phyloP scores from a whole-genome alignment of 2,329 filamentous ascomycete genomes.

The Graphilbum fragrans region DNA sequence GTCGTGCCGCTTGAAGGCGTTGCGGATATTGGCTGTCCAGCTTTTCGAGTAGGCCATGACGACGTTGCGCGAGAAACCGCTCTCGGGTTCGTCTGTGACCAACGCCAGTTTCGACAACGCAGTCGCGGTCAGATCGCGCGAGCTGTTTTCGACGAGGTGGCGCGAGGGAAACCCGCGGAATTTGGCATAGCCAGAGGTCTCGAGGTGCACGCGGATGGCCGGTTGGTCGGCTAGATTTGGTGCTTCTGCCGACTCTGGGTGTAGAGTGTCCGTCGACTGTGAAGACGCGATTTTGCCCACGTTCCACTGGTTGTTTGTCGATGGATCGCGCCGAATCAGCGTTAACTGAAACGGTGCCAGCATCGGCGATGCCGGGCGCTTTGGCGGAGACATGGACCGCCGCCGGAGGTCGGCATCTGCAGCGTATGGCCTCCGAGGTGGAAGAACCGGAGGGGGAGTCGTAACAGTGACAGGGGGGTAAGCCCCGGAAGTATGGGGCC shows the following conservation, averaged over 20 bases:
- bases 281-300: slow-evolving; percentile 52
- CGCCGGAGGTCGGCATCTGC: not conserved
- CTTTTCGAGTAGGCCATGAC: slow-evolving; percentile 43
- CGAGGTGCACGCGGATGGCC: slow-evolving; percentile 38
- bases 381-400: slow-evolving; percentile 22
- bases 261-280: slow-evolving; percentile 17
- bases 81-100: not conserved
- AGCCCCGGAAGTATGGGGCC: too few relatives aligned
- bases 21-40: slow-evolving; percentile 32
- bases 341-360: slow-evolving; percentile 41
- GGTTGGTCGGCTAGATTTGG: slow-evolving; percentile 16
- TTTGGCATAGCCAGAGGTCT: slow-evolving; percentile 44
- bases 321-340: slow-evolving; percentile 62
- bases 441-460: too few relatives aligned
- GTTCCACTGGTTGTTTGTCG: slow-evolving; percentile 62
- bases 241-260: slow-evolving; percentile 4
- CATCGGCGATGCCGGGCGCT: slow-evolving; percentile 14
- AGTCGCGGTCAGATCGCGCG: not conserved
- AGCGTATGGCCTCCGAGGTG: too few relatives aligned
- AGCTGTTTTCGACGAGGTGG: slow-evolving; percentile 3
- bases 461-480: too few relatives aligned
- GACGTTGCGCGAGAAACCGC: slow-evolving; percentile 38
- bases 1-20: slow-evolving; percentile 24
- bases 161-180: slow-evolving; percentile 36
- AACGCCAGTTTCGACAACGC: not conserved